Percentiles rank a stretch among this genome's conserved stretches.
These are phyloP conservation scores for Rhizopus sp. DNA, from an alignment of 371 early-diverging fungal species.

Conservation along the genomic window DNA sequence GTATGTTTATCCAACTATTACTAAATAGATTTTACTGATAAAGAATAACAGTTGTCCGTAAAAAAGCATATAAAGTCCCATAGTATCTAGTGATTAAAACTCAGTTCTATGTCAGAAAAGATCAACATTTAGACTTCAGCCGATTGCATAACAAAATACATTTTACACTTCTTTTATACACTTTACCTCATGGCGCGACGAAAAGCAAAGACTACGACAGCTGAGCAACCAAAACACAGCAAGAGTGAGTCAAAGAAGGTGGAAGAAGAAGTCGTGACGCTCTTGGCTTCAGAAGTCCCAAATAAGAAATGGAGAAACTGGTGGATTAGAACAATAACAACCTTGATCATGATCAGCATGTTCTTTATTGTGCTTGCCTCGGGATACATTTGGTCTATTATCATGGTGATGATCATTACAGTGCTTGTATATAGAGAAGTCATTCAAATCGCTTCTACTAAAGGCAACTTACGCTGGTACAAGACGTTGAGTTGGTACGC, in stretches of 20 bases:
- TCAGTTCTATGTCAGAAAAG: no score
- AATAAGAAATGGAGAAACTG: slow-evolving; percentile 72
- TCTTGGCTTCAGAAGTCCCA: slow-evolving; percentile 49
- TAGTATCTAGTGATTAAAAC: no score
- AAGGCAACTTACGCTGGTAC: slow-evolving; percentile 85
- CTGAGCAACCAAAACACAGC: not conserved
- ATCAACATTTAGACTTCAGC: no score
- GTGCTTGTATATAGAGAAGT: slow-evolving; percentile 83
- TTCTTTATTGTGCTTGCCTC: slow-evolving; percentile 77
- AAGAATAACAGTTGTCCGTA: no score
- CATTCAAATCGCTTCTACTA: slow-evolving; percentile 82
- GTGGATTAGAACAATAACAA: slow-evolving; percentile 78
- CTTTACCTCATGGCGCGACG: not conserved
- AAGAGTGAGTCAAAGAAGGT: not conserved
- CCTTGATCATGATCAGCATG: slow-evolving; percentile 82
- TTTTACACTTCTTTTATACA: no score
- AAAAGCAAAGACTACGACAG: not conserved
- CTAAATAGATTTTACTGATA: no score
- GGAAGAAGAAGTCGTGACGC: slow-evolving; percentile 17
- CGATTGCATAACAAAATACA: no score
- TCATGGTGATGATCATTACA: slow-evolving; percentile 82
- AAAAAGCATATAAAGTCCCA: no score
- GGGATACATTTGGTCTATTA: slow-evolving; percentile 73
- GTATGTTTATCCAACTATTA: no score
- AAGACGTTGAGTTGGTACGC: slow-evolving; percentile 85